Evolutionary conservation across 257 asterid genomes (phyloP), one percentile per base, ranked within the genome.

Genomic region (Datura wrightii): DNA sequence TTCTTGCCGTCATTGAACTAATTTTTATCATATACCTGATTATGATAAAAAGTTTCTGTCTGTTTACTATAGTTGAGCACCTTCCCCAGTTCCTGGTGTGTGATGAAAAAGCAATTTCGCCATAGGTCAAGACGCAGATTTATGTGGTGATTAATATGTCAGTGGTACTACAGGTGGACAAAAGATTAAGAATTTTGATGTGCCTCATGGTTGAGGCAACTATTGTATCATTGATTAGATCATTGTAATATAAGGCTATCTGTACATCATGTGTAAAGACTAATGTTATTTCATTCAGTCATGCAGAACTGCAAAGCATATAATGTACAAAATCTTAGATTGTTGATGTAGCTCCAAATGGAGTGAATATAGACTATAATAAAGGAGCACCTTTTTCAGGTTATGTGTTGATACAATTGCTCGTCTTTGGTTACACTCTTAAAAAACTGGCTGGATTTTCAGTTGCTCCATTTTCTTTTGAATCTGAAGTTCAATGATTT

Each of bases 41-140:
- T 65, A 67, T 79, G 6, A 84, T 84, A 55, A 71, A 13, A 52
- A 44, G 56, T 36, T 46, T 62, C 39, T 15, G 72, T 83, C 82
- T 63, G 46, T 88, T 72, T 37, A 59, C 85, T 83, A 83, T 93
- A 96, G 97, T 70, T 94, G 90, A 96, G 98, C 93, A 91, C 89
- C 56, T 96, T 96, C 66, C 95, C 90, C 34, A 74, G 81, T 87
- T 90, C 96, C 53, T 94, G 99, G 97, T 92, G 98, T 85, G 86
- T 90, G 87, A 92, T 95, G 16, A 92, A 84, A 89, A 93, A 88
- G 92, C 95, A 94, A 79, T 94, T 87, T 84, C 92, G 91, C 84
- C 92, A 79, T 5, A 87, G 84, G 90, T 90, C 92, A 80, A 93
- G 90, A 85, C 91, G 91, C 87, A 92, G 87, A 84, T 88, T 89